Base-by-base conservation (phyloP, 805 yeast genomes). In the Danielia oregonensis region DNA sequence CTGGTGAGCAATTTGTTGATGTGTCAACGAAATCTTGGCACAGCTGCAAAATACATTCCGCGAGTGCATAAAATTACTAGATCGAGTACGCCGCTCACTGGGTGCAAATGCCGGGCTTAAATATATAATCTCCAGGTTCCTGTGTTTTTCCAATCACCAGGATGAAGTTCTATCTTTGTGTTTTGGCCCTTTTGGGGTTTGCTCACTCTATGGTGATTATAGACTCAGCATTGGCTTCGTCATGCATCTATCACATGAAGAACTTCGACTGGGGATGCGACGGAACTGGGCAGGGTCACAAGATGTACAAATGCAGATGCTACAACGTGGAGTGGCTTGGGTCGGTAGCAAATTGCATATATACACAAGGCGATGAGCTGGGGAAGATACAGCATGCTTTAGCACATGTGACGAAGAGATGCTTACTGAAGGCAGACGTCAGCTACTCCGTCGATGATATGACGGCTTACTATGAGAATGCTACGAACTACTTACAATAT, bases 201-300 rank as follows among this genome's bases (percentile, higher is more conserved):
- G 26, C 14, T 9, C 18, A 21, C 6, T 47, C 46, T 1, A 24
- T 46, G 26, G 44, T 39, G 13, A 21, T 46, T 28, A 32, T 46
- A 14, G 50, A 46, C 33, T 46, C 50, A 8, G 27, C 48, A 7
- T 43, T 46, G 17, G 48, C 50, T 6, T 43, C 48, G 14, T 40
- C 50, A 12, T 46, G 50, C 26, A 33, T 46, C 14, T 46, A 46
- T 33, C 43, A 43, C 37, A 39, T 43, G 44, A 43, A 42, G 30
- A 32, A 32, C 34, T 46, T 43, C 28, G 34, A 46, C 29, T 46
- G 50, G 50, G 50, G 50, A 18, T 46, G 50, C 26, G 50, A 48
- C 3, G 50, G 50, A 25, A 33, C 50, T 8, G 50, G 50, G 27
- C 50, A 46, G 33, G 48, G 50, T 33, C 37, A 35, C 18, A 36